phyloP scores from a whole-genome alignment of 2,329 filamentous ascomycete genomes.

The Fonsecaea erecta region DNA sequence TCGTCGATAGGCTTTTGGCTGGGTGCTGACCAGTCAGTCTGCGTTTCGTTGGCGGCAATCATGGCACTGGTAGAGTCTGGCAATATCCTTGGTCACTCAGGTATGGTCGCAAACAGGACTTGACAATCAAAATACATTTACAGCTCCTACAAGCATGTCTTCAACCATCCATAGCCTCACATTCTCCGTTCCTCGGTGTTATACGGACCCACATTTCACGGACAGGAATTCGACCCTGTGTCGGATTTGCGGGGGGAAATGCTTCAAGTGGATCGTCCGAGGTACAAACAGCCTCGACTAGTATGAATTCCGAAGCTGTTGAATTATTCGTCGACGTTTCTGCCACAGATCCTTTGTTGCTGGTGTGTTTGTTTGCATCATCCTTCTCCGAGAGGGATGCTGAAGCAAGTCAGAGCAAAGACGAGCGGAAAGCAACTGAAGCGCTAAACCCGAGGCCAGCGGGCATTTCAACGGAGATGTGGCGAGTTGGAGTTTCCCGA shows the following conservation, averaged over 20 bases:
- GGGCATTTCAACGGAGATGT: neutral
- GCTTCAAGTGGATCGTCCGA: neutral
- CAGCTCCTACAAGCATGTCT: neutral
- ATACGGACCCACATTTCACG: neutral
- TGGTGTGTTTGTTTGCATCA: neutral
- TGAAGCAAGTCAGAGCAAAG: neutral
- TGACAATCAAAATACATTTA: neutral
- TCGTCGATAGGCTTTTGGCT: neutral
- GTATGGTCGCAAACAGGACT: neutral
- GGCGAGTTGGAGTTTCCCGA: neutral
- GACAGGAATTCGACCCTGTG: neutral
- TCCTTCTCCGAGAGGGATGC: neutral
- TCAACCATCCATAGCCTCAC: neutral
- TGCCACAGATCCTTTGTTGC: neutral
- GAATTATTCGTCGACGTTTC: neutral
- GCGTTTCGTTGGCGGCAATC: neutral
- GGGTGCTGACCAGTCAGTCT: neutral
- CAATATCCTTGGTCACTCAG: neutral
- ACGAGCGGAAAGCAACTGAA: neutral
- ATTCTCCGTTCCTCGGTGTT: neutral
- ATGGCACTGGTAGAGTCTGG: neutral
- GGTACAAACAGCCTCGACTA: neutral
- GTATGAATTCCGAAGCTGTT: neutral
- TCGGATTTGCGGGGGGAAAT: neutral
- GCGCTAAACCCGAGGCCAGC: too few relatives aligned